Base-by-base conservation (phyloP, 106 monocot genomes). In the Dactylorhiza incarnata region DNA sequence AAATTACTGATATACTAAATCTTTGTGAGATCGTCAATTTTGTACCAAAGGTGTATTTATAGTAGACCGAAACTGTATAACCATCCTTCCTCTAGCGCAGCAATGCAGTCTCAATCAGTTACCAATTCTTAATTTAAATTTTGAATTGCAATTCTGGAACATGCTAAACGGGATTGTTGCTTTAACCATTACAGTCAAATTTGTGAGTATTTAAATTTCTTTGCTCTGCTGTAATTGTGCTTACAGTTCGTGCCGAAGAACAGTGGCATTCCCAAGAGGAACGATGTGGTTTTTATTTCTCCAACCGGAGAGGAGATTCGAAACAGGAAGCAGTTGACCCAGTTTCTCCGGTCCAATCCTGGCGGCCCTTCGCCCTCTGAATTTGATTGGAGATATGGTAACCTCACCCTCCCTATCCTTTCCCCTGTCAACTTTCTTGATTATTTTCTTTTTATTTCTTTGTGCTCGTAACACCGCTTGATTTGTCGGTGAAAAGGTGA, bases 331-430 rank as follows among this genome's bases (percentile, higher is more conserved):
- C 86, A 86, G 26, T 73, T 94, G 73, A 81, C 83, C 46, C 83
- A 78, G 26, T 91, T 88, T 54, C 81, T 94, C 19, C 78, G 82
- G 46, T 84, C 86, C 5, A 80, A 94, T 49, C 86, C 91, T 68
- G 90, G 88, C 62, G 81, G 77, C 55, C 91, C 91, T 46, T 45
- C 85, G 11, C 79, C 83, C 4, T 89, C 90, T 65, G 86, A 88
- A 43, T 94, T 94, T 74, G 91, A 94, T 26, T 94, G 94, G 94
- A 78, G 86, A 73, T 88, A 86, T 70, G 94, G 94, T 92, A 77
- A 16, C 44, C 65, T 66, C 29, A 47, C 48, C 43, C 67, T 63
- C 44, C 48, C 66, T 29, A 9, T 50, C 80, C 22, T 24, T 10
- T 75, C 45, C 52, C 58, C 49, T 3, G 65, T 29, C 52, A 14